Conservation (phyloP, 495 filamentous ascomycete genomes). For the Penicillium coprophilum region DNA sequence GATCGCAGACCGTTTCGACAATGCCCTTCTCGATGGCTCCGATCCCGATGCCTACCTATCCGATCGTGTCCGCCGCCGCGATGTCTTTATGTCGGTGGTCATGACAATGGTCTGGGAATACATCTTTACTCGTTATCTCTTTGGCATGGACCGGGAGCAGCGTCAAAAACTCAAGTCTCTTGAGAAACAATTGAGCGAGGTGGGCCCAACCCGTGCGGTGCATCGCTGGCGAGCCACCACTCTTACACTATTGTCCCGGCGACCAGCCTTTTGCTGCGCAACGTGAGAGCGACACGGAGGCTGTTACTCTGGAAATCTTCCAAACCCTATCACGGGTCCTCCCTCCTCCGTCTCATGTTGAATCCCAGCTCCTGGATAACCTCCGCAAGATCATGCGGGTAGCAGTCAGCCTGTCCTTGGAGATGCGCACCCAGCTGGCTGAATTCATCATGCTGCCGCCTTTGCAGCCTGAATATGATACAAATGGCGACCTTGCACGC, state of each 20-base stretch:
- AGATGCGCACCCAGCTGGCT: conserved; percentile 94
- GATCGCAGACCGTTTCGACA: conserved; percentile 87
- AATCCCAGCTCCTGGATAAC: conserved; percentile 70
- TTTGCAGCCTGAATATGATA: conserved; percentile 92
- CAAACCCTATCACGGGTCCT: conserved; percentile 74
- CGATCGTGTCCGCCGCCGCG: conserved; percentile 80
- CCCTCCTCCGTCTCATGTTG: conserved; percentile 75
- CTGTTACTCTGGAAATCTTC: conserved; percentile 83
- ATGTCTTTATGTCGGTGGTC: conserved; percentile 94
- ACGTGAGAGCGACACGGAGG: conserved; percentile 81
- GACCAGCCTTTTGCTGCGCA: conserved; percentile 74
- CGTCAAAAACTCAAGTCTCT: conserved; percentile 93
- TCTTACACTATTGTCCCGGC: conserved; percentile 77
- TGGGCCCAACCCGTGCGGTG: conserved; percentile 77
- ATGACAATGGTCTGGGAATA: conserved; percentile 99
- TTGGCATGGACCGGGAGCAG: conserved; percentile 96
- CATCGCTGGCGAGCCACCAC: conserved; percentile 96
- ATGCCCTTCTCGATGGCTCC: conserved; percentile 87
- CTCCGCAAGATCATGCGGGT: conserved; percentile 78
- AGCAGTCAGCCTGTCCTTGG: conserved; percentile 83
- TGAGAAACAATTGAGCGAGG: conserved; percentile 85
- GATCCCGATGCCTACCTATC: conserved; percentile 82
- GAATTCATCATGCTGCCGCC: conserved; percentile 98
- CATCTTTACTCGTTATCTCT: conserved; percentile 94
- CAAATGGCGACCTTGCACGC: conserved; percentile 79